Evolutionary conservation across 352 stramenopile species (phyloP).

Genomic region (Thraustotheca clavata): DNA sequence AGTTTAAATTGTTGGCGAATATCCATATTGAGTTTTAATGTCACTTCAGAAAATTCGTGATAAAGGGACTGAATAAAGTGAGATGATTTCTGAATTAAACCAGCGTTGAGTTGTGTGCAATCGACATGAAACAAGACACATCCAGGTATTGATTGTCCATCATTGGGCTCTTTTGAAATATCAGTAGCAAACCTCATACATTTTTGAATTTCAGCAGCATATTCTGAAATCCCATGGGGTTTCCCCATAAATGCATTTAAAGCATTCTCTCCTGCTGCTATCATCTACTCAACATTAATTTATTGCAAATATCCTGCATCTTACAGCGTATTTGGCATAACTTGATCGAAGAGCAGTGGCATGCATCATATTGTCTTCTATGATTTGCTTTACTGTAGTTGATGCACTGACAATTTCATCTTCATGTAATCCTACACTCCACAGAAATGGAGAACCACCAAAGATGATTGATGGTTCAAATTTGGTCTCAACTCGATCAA

Average conservation of each 20-base stretch:
- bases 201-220: slow-evolving; percentile 7
- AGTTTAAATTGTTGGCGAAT: slow-evolving; percentile 68
- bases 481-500: slow-evolving; percentile 54
- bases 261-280: slow-evolving; percentile 3
- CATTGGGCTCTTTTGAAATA: neutral
- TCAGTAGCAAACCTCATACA: slow-evolving; percentile 5
- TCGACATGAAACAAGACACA: slow-evolving; percentile 11
- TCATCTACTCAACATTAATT: neutral
- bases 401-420: slow-evolving; percentile 44
- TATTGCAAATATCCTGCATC: neutral
- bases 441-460: slow-evolving; percentile 40
- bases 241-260: slow-evolving; percentile 5
- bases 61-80: slow-evolving; percentile 39
- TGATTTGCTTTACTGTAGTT: slow-evolving; percentile 49
- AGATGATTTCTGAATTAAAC: slow-evolving; percentile 31
- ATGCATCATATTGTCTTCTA: slow-evolving; percentile 41
- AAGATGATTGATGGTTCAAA: slow-evolving; percentile 36
- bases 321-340: slow-evolving; percentile 27
- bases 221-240: slow-evolving; percentile 11
- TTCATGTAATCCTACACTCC: slow-evolving; percentile 58
- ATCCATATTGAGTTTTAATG: slow-evolving; percentile 37
- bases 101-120: slow-evolving; percentile 35
- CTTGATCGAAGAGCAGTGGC: slow-evolving; percentile 32
- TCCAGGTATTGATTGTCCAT: neutral
- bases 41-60: slow-evolving; percentile 41